These are phyloP conservation scores for Globisporangium rhizosaccharum DNA, from an alignment of 352 stramenopile genomes.

Conservation along the genomic window DNA sequence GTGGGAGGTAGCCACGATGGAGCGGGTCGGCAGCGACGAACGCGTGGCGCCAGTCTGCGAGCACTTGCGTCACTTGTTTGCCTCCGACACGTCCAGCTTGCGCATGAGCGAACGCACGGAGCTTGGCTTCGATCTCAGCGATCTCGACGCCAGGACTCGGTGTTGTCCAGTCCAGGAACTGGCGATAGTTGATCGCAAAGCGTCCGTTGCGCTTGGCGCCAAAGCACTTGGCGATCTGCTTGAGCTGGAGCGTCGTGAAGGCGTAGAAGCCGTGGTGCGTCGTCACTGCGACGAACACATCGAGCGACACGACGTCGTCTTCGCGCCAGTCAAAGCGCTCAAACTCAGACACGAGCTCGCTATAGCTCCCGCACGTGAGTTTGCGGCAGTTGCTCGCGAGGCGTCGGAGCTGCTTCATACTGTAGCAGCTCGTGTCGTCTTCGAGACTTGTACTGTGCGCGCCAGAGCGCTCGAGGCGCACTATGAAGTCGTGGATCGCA, in stretches of 20 bases:
- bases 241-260: constrained; percentile 32
- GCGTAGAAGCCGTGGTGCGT: constrained; percentile 38
- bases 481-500: constrained; percentile 28
- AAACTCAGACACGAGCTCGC: constrained; percentile 38
- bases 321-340: constrained; percentile 66
- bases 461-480: constrained; percentile 26
- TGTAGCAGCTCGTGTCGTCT: constrained; percentile 30
- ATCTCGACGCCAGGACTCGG: constrained; percentile 29
- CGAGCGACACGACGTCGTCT: constrained; percentile 32
- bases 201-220: constrained; percentile 30
- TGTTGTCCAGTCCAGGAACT: constrained; percentile 69
- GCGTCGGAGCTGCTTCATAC: constrained; percentile 32
- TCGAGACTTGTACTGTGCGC: constrained; percentile 9
- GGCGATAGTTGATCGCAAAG: constrained; percentile 61
- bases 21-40: constrained; percentile 28
- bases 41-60: neutral
- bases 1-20: constrained; percentile 19
- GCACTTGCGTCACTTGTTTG: constrained; percentile 6
- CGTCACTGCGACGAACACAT: constrained; percentile 40
- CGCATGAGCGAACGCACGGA: constrained; percentile 32
- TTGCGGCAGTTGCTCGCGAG: constrained; percentile 50
- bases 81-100: constrained; percentile 34
- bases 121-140: constrained; percentile 39
- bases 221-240: constrained; percentile 48
- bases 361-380: constrained; percentile 28